Evolutionary conservation across 1,139 yeast species (phyloP), one percentile per base, ranked within the genome.

Genomic region (Magnusiomyces tetraspermus): DNA sequence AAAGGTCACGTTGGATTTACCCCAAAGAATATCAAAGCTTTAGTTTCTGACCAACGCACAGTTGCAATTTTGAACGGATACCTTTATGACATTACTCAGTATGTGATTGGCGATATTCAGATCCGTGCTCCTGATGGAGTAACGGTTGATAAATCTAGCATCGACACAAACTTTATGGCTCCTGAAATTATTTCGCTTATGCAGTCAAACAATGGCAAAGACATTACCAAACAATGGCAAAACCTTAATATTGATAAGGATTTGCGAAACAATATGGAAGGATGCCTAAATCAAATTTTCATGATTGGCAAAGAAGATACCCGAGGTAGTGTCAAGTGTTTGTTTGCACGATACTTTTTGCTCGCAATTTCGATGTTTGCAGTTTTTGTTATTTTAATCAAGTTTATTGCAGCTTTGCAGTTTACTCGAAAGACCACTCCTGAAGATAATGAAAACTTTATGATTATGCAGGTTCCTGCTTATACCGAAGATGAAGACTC

Each of bases 401-500:
- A 71, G 56, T 71, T 71, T 54, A 46, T 71, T 50, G 68, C 75
- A 0, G 67, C 75, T 2, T 46, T 71, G 30, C 65, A 71, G 43
- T 69, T 71, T 51, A 71, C 72, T 2, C 57, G 67, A 22, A 64
- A 63, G 52, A 61, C 66, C 19, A 53, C 63, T 52, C 75, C 75
- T 0, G 63, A 69, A 2, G 62, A 64, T 23, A 71, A 70, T 52
- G 72, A 69, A 56, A 66, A 67, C 55, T 71, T 68, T 57, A 71
- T 71, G 24, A 63, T 71, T 15, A 70, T 74, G 55, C 75, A 71
- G 61, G 95, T 92, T 19, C 92, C 98, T 3, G 92, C 96, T 64
- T 92, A 92, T 67, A 89, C 97, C 1, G 98, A 92, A 71, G 95
- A 89, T 64, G 85, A 79, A 59, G 84, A 76, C 13, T 96, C 95